Conservation (phyloP, 2,329 filamentous ascomycete genomes). For the Pseudogymnoascus sp. region DNA sequence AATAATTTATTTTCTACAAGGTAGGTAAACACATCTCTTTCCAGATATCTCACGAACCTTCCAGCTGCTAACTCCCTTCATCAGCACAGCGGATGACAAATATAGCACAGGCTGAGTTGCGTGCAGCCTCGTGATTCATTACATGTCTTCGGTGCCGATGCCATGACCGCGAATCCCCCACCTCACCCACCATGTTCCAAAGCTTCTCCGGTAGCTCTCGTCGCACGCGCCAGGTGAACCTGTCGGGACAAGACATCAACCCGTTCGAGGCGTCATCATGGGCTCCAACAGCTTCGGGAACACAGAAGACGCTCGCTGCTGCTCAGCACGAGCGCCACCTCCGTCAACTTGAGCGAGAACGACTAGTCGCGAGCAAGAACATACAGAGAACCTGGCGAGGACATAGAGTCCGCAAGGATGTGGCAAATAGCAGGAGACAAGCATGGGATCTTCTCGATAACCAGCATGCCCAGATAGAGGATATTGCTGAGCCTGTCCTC, state of each 20-base stretch:
- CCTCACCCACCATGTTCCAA: conserved; percentile 62
- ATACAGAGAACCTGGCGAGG: conserved; percentile 83
- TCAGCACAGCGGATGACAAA: background rate
- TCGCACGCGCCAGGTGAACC: conserved; percentile 84
- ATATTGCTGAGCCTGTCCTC: conserved; percentile 29
- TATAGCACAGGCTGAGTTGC: background rate
- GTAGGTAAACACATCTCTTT: background rate
- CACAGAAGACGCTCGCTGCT: conserved; percentile 71
- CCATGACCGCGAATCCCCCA: conserved; percentile 14
- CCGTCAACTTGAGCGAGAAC: conserved; percentile 73
- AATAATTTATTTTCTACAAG: background rate
- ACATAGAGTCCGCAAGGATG: conserved; percentile 51
- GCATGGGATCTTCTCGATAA: conserved; percentile 56
- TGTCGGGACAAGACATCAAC: conserved; percentile 76
- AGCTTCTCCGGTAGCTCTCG: conserved; percentile 85
- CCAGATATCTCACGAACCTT: background rate
- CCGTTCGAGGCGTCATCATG: conserved; percentile 64
- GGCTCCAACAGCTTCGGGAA: conserved; percentile 50
- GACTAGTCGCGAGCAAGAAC: conserved; percentile 61
- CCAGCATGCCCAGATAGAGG: conserved; percentile 28
- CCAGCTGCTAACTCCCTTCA: background rate
- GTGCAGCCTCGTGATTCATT: background rate
- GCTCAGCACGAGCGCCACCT: conserved; percentile 79
- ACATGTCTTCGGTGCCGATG: background rate
- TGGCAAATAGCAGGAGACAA: conserved; percentile 50